Percentiles rank a stretch among this genome's conserved stretches.
Conservation (phyloP, 352 stramenopile genomes). For the Peronospora farinosa region DNA sequence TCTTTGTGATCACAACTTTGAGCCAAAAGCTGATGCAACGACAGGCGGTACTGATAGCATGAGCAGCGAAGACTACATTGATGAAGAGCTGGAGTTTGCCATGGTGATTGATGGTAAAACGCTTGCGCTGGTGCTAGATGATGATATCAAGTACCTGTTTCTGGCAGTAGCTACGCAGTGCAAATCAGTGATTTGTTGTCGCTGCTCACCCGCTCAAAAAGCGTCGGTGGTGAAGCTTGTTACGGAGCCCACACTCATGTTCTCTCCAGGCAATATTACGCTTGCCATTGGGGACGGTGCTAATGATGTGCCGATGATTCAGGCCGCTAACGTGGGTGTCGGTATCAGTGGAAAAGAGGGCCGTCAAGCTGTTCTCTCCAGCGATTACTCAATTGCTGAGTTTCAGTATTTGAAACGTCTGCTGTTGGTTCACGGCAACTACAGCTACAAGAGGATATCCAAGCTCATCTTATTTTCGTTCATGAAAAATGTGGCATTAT, state of each 20-base stretch:
- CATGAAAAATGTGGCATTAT: slow-evolving; percentile 86
- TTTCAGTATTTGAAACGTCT: slow-evolving; percentile 81
- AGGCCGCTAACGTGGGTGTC: slow-evolving; percentile 79
- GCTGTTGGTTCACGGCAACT: slow-evolving; percentile 82
- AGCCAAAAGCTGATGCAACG: slow-evolving; percentile 48
- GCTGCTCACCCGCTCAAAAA: slow-evolving; percentile 81
- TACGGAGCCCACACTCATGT: slow-evolving; percentile 83
- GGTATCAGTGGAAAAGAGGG: slow-evolving; percentile 85
- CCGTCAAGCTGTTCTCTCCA: slow-evolving; percentile 77
- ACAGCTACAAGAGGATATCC: slow-evolving; percentile 88
- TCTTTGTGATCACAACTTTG: slow-evolving; percentile 58
- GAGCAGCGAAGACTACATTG: slow-evolving; percentile 47
- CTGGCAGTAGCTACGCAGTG: slow-evolving; percentile 82
- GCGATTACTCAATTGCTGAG: slow-evolving; percentile 79
- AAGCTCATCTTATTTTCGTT: slow-evolving; percentile 87
- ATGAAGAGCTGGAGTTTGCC: slow-evolving; percentile 81
- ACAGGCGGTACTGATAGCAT: slow-evolving; percentile 25
- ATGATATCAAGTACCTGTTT: slow-evolving; percentile 88
- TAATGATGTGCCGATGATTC: slow-evolving; percentile 87
- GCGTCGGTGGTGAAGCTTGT: slow-evolving; percentile 82
- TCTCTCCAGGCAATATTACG: slow-evolving; percentile 83
- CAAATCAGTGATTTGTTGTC: slow-evolving; percentile 87
- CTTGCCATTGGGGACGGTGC: slow-evolving; percentile 81
- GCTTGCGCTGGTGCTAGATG: slow-evolving; percentile 69
- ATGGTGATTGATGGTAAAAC: slow-evolving; percentile 90